Percentiles rank a stretch among this genome's conserved stretches.
phyloP scores from a whole-genome alignment of 2,329 filamentous ascomycete species.

The Alternaria arbusti region DNA sequence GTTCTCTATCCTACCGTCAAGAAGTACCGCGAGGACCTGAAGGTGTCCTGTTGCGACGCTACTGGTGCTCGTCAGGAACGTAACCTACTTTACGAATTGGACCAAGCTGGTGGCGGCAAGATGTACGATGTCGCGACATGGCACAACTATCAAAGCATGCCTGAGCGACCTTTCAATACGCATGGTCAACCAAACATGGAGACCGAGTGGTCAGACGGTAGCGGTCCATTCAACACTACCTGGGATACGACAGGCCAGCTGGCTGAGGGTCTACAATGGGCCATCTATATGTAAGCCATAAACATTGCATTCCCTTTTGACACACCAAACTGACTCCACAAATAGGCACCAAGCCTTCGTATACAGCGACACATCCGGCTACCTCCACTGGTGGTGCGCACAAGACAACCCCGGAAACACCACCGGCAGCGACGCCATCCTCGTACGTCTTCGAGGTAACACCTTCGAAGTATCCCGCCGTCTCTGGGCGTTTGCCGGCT shows the following conservation, averaged over 20 bases:
- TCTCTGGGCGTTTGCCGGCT: constrained; percentile 50
- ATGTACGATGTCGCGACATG: constrained; percentile 48
- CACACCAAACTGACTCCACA: constrained; percentile 10
- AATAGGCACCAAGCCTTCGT: constrained; percentile 11
- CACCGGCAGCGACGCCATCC: constrained; percentile 18
- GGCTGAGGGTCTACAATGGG: constrained; percentile 62
- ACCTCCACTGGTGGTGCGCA: constrained; percentile 60
- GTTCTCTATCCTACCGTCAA: constrained; percentile 51
- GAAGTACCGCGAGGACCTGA: constrained; percentile 36
- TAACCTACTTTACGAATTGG: constrained; percentile 31
- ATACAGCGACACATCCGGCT: constrained; percentile 47
- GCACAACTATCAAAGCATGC: constrained; percentile 51
- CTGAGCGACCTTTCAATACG: constrained; percentile 50
- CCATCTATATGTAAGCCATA: constrained; percentile 55
- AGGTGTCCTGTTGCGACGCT: constrained; percentile 52
- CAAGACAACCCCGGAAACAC: constrained; percentile 38
- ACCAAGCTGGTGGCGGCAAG: constrained; percentile 41
- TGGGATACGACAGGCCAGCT: constrained; percentile 56
- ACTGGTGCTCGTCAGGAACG: constrained; percentile 34
- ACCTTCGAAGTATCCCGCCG: constrained; percentile 37
- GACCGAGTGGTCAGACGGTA: constrained; percentile 57
- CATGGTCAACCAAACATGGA: constrained; percentile 54
- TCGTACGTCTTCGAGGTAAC: constrained; percentile 33
- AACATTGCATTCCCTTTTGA: constrained; percentile 30
- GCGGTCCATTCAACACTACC: constrained; percentile 39